A percentile compares a stretch with the other conserved stretches of the same genome.
phyloP scores from a whole-genome alignment of 1,284 basidiomycete genomes.

The Peniophora sp. region DNA sequence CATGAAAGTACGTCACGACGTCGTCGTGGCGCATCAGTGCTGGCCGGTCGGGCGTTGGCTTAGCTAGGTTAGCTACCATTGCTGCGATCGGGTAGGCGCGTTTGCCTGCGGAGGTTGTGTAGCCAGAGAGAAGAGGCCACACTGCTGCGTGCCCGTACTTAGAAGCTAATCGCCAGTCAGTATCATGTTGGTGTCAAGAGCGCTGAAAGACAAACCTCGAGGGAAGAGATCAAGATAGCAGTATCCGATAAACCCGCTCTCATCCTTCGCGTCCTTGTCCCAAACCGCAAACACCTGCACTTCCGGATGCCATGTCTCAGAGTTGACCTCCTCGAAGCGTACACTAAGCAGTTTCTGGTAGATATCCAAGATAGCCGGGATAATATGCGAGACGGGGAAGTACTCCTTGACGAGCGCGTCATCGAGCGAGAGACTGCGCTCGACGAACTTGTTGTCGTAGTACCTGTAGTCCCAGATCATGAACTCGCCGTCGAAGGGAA shows the following conservation, averaged over 20 bases:
- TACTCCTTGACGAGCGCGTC: constrained; percentile 77
- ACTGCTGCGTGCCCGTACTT: constrained; percentile 87
- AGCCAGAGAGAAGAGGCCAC: constrained; percentile 66
- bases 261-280: constrained; percentile 67
- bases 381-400: constrained; percentile 76
- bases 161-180: constrained; percentile 32
- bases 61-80: constrained; percentile 86
- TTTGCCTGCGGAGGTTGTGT: constrained; percentile 40
- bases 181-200: background rate
- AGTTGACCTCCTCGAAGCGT: constrained; percentile 57
- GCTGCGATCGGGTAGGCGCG: constrained; percentile 68
- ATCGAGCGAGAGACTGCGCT: constrained; percentile 60
- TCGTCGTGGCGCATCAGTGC: constrained; percentile 80
- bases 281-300: constrained; percentile 77
- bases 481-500: constrained; percentile 62
- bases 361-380: constrained; percentile 71
- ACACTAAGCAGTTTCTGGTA: constrained; percentile 77
- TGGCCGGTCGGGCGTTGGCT: constrained; percentile 70
- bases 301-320: constrained; percentile 67
- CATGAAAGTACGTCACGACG: constrained; percentile 76
- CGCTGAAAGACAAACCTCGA: constrained; percentile 39
- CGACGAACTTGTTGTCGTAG: constrained; percentile 67
- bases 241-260: constrained; percentile 67
- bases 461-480: constrained; percentile 41
- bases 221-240: constrained; percentile 86